Percentiles rank a stretch among this genome's conserved stretches.
phyloP scores from a whole-genome alignment of 1,139 yeast genomes.

The Saccharomyces hybrid region DNA sequence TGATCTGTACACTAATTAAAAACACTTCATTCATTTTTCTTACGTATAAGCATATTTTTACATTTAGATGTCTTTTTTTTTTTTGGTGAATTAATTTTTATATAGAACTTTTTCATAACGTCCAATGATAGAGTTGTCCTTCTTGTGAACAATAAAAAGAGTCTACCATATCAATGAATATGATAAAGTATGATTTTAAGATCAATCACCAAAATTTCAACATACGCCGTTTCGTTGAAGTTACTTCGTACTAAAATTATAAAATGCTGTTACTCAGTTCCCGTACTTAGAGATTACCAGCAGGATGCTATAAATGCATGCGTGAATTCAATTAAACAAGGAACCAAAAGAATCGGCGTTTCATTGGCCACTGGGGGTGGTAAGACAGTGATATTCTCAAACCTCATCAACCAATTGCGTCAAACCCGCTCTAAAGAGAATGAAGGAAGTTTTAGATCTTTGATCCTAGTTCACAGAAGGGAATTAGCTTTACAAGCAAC shows the following conservation, averaged over 20 bases:
- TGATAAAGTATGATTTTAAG: neutral
- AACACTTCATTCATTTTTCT: neutral
- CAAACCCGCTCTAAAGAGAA: conserved; percentile 36
- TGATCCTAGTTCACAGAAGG: conserved; percentile 74
- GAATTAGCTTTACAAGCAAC: conserved; percentile 74
- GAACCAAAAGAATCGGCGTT: conserved; percentile 61
- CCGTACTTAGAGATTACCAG: conserved; percentile 57
- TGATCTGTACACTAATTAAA: conserved; percentile 4
- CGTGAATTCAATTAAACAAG: conserved; percentile 40
- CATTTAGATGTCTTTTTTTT: neutral
- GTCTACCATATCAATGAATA: neutral
- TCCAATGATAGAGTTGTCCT: neutral
- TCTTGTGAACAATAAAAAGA: neutral
- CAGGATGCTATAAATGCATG: conserved; percentile 58
- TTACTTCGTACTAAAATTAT: neutral
- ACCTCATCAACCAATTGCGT: conserved; percentile 46
- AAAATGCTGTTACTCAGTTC: neutral
- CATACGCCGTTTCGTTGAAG: neutral
- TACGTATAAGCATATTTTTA: neutral
- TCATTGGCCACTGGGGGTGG: conserved; percentile 95
- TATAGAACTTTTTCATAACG: neutral
- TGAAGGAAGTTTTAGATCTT: conserved; percentile 30
- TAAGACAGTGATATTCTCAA: conserved; percentile 77
- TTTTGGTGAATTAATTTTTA: neutral
- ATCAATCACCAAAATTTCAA: neutral